A percentile compares a stretch with the other conserved stretches of the same genome.
Conservation (phyloP, 306 rosid genomes). For the Citrullus colocynthis region DNA sequence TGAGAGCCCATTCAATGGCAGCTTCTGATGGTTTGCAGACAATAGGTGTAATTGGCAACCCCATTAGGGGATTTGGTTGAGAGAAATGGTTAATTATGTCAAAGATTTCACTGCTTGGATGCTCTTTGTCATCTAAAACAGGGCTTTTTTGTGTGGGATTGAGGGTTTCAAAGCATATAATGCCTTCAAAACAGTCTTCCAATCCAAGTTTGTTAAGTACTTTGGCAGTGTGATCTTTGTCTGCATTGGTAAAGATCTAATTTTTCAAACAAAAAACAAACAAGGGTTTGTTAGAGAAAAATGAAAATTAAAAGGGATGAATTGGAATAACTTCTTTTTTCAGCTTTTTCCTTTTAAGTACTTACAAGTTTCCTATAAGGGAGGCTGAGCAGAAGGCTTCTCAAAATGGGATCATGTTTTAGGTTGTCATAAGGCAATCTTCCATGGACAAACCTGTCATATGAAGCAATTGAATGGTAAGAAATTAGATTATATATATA, state of each 20-base stretch:
- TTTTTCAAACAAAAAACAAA: not conserved
- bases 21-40: constrained; percentile 67
- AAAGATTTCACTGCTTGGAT: constrained; percentile 42
- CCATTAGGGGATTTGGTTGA: constrained; percentile 24
- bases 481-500: too few relatives aligned
- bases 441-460: constrained; percentile 74
- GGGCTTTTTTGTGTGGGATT: constrained; percentile 45
- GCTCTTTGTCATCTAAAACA: constrained; percentile 50
- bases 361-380: constrained; percentile 77
- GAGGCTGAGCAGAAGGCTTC: constrained; percentile 51
- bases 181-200: constrained; percentile 86
- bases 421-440: constrained; percentile 78
- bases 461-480: not conserved
- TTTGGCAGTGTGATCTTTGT: constrained; percentile 58
- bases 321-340: not conserved
- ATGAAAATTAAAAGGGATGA: not conserved
- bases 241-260: constrained; percentile 90
- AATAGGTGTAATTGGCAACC: constrained; percentile 68
- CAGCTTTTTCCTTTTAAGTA: not conserved
- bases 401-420: constrained; percentile 69
- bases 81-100: constrained; percentile 70
- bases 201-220: constrained; percentile 76
- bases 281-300: not conserved
- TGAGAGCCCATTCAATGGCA: constrained; percentile 61
- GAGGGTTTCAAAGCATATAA: constrained; percentile 84